phyloP scores from a whole-genome alignment of 805 yeast species.

The Zygosaccharomyces bailii region DNA sequence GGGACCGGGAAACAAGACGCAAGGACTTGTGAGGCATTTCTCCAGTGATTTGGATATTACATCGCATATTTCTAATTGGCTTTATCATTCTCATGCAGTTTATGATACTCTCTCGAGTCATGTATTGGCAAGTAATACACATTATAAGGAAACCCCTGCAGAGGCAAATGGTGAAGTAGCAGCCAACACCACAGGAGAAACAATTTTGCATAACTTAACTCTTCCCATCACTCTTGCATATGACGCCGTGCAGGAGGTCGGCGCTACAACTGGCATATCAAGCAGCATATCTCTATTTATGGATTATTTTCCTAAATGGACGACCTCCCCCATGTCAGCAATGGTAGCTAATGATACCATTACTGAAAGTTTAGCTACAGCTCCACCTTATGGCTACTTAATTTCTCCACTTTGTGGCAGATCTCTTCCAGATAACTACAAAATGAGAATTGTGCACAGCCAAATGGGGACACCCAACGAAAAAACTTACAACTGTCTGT shows the following conservation, averaged over 20 bases:
- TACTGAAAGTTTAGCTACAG: neutral
- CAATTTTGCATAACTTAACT: slow-evolving; percentile 31
- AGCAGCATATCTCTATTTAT: slow-evolving; percentile 30
- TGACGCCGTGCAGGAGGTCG: slow-evolving; percentile 37
- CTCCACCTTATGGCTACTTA: slow-evolving; percentile 25
- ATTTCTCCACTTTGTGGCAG: slow-evolving; percentile 31
- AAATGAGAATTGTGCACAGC: slow-evolving; percentile 21
- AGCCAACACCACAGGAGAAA: slow-evolving; percentile 11
- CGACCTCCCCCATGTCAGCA: slow-evolving; percentile 7
- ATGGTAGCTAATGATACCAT: neutral
- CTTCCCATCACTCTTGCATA: slow-evolving; percentile 34
- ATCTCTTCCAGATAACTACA: slow-evolving; percentile 27
- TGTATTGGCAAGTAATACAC: slow-evolving; percentile 30
- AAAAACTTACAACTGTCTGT: slow-evolving; percentile 23
- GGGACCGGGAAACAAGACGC: slow-evolving; percentile 20
- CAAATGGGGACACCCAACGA: slow-evolving; percentile 14
- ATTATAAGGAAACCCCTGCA: slow-evolving; percentile 23
- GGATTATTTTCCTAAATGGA: slow-evolving; percentile 30
- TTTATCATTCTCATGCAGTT: slow-evolving; percentile 29
- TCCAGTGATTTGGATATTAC: slow-evolving; percentile 23
- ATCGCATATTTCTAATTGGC: slow-evolving; percentile 33
- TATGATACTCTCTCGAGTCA: slow-evolving; percentile 31
- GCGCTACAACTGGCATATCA: slow-evolving; percentile 34
- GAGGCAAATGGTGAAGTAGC: slow-evolving; percentile 6
- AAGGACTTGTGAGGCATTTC: slow-evolving; percentile 32